Percentiles rank a stretch among this genome's conserved stretches.
These are phyloP conservation scores for Ophiorrhiza pumila DNA, from an alignment of 257 asterid genomes.

Conservation along the genomic window DNA sequence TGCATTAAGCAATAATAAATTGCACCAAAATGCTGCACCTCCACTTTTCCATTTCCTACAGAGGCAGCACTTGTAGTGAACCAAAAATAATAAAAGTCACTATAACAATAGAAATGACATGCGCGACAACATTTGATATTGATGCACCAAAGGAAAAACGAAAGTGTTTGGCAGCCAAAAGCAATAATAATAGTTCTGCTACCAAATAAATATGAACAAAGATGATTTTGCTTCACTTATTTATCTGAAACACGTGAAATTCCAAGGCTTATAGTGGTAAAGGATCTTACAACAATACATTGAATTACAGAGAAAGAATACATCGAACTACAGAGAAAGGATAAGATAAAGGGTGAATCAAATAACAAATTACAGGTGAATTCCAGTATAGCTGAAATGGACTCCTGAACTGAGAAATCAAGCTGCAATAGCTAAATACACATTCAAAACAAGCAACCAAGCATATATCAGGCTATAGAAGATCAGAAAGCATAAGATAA, in stretches of 20 bases:
- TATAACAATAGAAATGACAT: too few species aligned
- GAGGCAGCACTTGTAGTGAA: not conserved
- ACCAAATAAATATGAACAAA: not conserved
- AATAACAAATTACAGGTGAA: not conserved
- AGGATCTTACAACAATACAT: not conserved
- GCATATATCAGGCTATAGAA: not conserved
- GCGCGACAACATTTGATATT: not conserved
- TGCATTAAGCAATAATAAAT: not conserved
- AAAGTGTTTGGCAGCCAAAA: not conserved
- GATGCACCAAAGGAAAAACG: not conserved
- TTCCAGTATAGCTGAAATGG: not conserved
- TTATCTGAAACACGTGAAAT: not conserved
- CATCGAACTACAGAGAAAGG: too few species aligned
- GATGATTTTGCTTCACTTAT: not conserved
- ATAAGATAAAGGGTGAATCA: not conserved
- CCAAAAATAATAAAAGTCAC: not conserved
- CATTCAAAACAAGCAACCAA: not conserved
- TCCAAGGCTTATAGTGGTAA: not conserved
- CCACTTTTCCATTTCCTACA: not conserved
- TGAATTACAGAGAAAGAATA: not conserved
- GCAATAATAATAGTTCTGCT: not conserved
- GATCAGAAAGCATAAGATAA: not conserved
- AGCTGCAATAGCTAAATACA: not conserved
- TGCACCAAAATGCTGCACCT: conserved; percentile 7
- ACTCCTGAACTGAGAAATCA: not conserved